Evolutionary conservation across 108 stramenopile genomes (phyloP), one percentile per base, ranked within the genome.

Genomic region (Mayamaea pseudoterrestris): DNA sequence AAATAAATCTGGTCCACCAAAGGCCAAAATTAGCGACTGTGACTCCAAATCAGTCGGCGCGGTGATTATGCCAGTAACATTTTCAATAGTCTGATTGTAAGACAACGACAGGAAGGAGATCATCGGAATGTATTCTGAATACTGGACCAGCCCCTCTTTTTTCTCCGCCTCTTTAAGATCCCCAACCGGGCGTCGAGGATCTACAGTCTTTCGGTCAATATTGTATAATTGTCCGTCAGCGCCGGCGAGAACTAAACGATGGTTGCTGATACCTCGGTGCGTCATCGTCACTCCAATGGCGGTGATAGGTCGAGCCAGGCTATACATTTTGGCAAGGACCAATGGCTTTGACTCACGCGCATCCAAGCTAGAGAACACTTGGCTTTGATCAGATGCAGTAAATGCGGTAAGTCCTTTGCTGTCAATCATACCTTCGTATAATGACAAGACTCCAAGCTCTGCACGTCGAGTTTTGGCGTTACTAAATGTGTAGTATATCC

Each of bases 361-460:
- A 30, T 69, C 64, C 46, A 65, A 63, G 53, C 92, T 88, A 5
- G 83, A 86, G 47, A 90, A 87, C 9, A 61, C 44, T 16, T 63
- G 30, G 39, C 74, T 70, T 53, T 87, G 85, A 46, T 93, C 89
- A 7, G 90, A 86, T 36, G 70, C 41, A n/a, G 76, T 68, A 62
- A 94, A 93, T 17, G 87, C 71, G 17, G 83, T 87, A 24, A 95
- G 54, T 13, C 93, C 93, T 47, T 88, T 71, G 41, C 69, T 83
- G 36, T 88, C 93, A 50, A 98, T 93, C 75, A 94, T 83, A 16
- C 97, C 97, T 47, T 98, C 97, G 67, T 93, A 91, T 13, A 98
- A 70, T 16, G 76, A 76, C 22, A 93, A 53, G 34, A 87, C 78
- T 5, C 88, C 90, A 29, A 98, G 47, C 55, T 98, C 94, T 14